Base-by-base conservation (phyloP, 805 yeast species). In the Starmerella sp. region DNA sequence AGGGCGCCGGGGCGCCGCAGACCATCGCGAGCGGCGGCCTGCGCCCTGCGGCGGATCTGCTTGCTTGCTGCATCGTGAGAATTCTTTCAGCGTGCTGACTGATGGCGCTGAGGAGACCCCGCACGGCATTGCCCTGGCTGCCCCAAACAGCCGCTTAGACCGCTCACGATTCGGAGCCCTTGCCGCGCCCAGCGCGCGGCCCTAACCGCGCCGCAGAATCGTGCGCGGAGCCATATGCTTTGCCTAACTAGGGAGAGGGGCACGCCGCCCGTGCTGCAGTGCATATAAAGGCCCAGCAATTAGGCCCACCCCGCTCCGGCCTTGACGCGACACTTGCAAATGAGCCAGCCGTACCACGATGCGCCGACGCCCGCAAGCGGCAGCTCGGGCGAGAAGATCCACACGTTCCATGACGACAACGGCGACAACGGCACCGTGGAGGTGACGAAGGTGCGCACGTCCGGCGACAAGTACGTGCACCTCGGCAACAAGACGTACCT, bases 401-500 rank as follows among this genome's bases (percentile, higher is more conserved):
- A 44, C 9, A 42, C 13, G 34, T 15, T 36, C 15, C 42, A 36
- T 28, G 30, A 34, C 32, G 30, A 30, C 36, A 28, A 11, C 14
- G 48, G 28, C 36, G 43, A 42, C 36, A 37, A 42, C 28, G 49
- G 37, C n/a, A 11, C 13, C 34, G 14, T 41, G 7, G 35, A 51
- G 43, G 48, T 58, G 43, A 22, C 47, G 22, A 53, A 51, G 6
- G 51, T 59, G 35, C 31, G 29, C 34, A 58, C 61, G 9, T 57
- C 61, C 10, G 64, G 63, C 14, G 56, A 51, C 51, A 50, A n/a
- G 52, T 62, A 65, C 46, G 63, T 74, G 46, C 72, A 69, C 53
- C 61, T 74, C n/a, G 63, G 63, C 41, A 76, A 75, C 5, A 63
- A 69, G 48, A 67, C 65, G 29, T 71, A 72, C 15, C 73, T 79